Evolutionary conservation across 2,329 filamentous ascomycete genomes (phyloP).

Genomic region (Alternaria gaisen): DNA sequence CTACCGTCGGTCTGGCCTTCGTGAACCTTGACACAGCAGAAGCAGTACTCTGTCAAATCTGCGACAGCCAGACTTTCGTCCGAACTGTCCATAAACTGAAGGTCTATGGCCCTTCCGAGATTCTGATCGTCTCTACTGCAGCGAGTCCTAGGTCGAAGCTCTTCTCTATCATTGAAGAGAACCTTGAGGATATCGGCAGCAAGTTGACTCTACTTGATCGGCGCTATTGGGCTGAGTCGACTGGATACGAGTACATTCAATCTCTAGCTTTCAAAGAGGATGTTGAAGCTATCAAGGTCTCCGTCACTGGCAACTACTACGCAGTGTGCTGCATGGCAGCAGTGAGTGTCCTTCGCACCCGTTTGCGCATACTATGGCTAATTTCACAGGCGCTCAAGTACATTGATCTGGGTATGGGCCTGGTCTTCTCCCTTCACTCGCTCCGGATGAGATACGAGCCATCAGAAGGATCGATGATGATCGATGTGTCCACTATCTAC

Average conservation of each 20-base stretch:
- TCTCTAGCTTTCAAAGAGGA: constrained; percentile 82
- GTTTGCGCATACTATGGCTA: constrained; percentile 8
- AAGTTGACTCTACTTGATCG: constrained; percentile 73
- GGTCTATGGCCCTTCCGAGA: constrained; percentile 79
- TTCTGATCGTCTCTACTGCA: constrained; percentile 79
- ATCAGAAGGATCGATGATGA: constrained; percentile 93
- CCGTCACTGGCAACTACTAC: constrained; percentile 84
- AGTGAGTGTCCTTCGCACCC: constrained; percentile 65
- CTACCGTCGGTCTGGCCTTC: constrained; percentile 85
- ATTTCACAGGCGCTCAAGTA: constrained; percentile 76
- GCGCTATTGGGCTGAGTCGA: constrained; percentile 81
- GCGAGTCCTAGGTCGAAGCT: constrained; percentile 77
- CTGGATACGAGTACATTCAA: constrained; percentile 79
- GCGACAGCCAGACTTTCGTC: constrained; percentile 90
- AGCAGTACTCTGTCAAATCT: constrained; percentile 86
- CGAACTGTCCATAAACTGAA: constrained; percentile 86
- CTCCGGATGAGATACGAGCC: constrained; percentile 87
- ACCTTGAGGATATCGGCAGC: constrained; percentile 67
- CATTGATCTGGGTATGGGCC: constrained; percentile 73
- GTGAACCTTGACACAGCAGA: constrained; percentile 87
- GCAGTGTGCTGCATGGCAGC: constrained; percentile 86
- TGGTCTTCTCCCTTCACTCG: constrained; percentile 79
- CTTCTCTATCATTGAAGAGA: constrained; percentile 76
- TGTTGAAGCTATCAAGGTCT: constrained; percentile 80
- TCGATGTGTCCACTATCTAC: constrained; percentile 86